Evolutionary conservation across 2,329 filamentous ascomycete genomes (phyloP).

Genomic region (Conoideocrella luteorostrata): DNA sequence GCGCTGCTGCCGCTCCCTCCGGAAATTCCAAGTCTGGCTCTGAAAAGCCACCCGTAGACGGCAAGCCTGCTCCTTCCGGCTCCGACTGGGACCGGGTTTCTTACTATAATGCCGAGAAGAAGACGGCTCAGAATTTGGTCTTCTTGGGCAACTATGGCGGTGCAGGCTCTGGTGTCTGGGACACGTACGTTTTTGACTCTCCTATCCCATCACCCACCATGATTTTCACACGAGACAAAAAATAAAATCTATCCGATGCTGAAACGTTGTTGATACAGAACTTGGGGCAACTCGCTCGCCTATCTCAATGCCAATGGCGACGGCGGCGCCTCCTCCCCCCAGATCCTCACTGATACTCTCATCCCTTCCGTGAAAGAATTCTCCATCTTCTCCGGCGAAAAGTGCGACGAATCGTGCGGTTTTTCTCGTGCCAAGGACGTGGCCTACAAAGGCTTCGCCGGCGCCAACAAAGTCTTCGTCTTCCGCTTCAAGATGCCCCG

Average conservation of each 20-base stretch:
- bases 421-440: constrained; percentile 35
- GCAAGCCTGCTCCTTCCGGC: constrained; percentile 12
- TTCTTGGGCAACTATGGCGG: constrained; percentile 45
- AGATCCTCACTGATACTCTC: constrained; percentile 31
- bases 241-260: too few species aligned
- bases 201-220: neutral
- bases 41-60: neutral
- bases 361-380: constrained; percentile 40
- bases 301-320: constrained; percentile 38
- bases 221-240: neutral
- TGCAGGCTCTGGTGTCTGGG: constrained; percentile 34
- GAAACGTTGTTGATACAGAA: too few species aligned
- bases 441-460: constrained; percentile 60
- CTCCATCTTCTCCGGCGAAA: constrained; percentile 37
- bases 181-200: constrained; percentile 29
- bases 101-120: constrained; percentile 38
- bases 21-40: constrained; percentile 3
- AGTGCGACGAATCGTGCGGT: constrained; percentile 38
- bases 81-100: constrained; percentile 34
- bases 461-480: constrained; percentile 65
- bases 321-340: constrained; percentile 29
- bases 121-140: constrained; percentile 35
- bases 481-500: constrained; percentile 68
- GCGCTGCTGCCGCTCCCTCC: constrained; percentile 10
- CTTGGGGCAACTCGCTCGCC: constrained; percentile 39